phyloP scores from a whole-genome alignment of 2,329 filamentous ascomycete genomes.

The Hymenoscyphus occultus region DNA sequence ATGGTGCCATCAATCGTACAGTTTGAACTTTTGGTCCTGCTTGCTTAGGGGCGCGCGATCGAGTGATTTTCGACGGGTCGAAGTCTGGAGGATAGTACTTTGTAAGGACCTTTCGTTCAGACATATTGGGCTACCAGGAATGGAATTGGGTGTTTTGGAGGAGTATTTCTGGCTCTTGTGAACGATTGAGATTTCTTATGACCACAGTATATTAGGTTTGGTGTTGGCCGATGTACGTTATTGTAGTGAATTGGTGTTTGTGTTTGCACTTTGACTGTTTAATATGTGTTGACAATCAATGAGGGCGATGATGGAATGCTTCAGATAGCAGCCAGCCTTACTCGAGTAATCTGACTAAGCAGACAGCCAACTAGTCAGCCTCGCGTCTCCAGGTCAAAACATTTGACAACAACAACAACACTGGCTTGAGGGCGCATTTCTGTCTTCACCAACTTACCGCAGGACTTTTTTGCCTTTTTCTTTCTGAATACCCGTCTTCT shows the following conservation, averaged over 20 bases:
- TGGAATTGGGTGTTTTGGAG: background rate
- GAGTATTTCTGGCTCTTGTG: background rate
- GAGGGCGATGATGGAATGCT: too few relatives aligned
- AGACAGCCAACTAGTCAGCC: constrained; percentile 14
- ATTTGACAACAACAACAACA: constrained; percentile 9
- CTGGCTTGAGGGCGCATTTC: background rate
- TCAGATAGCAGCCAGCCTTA: background rate
- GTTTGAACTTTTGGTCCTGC: constrained; percentile 78
- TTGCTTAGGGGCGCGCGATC: constrained; percentile 66
- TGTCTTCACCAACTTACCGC: background rate
- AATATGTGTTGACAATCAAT: background rate
- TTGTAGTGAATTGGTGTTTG: background rate
- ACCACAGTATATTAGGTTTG: background rate
- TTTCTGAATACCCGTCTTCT: background rate
- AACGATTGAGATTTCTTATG: background rate
- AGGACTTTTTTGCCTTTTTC: background rate
- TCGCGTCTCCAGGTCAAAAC: constrained; percentile 22
- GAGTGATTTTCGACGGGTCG: constrained; percentile 77
- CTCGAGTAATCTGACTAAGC: background rate
- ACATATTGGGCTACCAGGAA: constrained; percentile 54
- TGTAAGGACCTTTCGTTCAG: constrained; percentile 76
- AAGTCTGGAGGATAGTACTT: constrained; percentile 74
- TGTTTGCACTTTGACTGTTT: background rate
- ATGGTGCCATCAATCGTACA: constrained; percentile 87
- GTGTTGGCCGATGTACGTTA: background rate